Base-by-base conservation (phyloP, 345 rosid species). In the Syzygium jambos region DNA sequence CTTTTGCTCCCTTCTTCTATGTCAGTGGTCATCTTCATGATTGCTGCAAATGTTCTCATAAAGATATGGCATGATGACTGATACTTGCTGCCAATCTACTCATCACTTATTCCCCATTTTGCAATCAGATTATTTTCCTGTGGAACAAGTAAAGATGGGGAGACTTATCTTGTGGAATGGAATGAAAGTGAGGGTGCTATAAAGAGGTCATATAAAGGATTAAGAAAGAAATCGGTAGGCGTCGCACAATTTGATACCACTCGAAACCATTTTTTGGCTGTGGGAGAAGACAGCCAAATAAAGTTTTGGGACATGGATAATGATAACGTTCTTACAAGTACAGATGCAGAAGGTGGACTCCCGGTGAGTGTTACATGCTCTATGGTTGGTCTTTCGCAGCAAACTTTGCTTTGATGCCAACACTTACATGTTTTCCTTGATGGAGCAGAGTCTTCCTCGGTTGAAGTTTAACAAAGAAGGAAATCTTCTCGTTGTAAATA, bases 271-370 rank as follows among this genome's bases (percentile, higher is more conserved):
- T 95, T 97, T 90, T 92, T 97, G 91, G 98, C 96, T 87, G 99
- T 94, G 43, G 99, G 98, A 85, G 98, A 97, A 90, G 98, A 97
- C 78, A 87, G 90, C 89, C 98, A 93, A 88, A 94, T 97, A 87
- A 97, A 96, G 89, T 97, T 96, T 87, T 97, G 99, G 99, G 96
- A 97, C 90, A 95, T 97, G 98, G 98, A 97, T 90, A 90, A 88
- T 90, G 25, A 49, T 88, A 93, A 85, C 92, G 90, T 93, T 85
- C 91, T 96, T 53, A 90, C 94, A 65, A 91, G 90, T 90, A 93
- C 93, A 17, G 96, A 95, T 52, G 99, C 97, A 29, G 98, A 93
- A 65, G 99, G 98, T 89, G 99, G 99, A 92, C 93, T 96, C 34
- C 94, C 92, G 89, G 99, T 97, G 82, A 94, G 98, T 92, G 52